Base-by-base conservation (phyloP, 176 grass and related monocot genomes). In the Dendrocalamus sinicus region DNA sequence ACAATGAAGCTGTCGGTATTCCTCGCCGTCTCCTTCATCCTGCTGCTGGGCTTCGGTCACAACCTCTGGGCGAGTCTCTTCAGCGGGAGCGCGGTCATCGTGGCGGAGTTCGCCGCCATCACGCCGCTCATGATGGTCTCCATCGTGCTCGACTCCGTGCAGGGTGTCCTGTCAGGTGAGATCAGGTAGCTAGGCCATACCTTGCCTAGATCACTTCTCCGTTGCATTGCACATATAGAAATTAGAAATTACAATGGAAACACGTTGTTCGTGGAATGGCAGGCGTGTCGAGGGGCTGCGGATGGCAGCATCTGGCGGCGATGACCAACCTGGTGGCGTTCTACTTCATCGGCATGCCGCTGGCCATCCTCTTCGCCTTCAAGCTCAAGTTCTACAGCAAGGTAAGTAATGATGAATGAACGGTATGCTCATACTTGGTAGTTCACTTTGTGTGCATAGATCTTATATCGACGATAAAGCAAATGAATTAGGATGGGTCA, bases 241-340 rank as follows among this genome's bases (percentile, higher is more conserved):
- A 48, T 30, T 43, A 46, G n/a, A 28, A 0, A 62, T 15, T 63
- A 26, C 8, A 17, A 19, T 19, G 57, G 8, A 28, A 62, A 62
- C n/a, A 11, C n/a, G 59, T 62, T 62, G 1, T 62, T 4, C 23
- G n/a, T 62, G 14, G 60, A 24, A 61, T 22, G 43, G 46, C 61
- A 94, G 96, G 96, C 16, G 93, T 96, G 5, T 26, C 96, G 1
- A 94, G 96, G 80, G 96, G 96, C 15, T 99, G 96, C 68, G 96
- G 96, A 0, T 99, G 94, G 96, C 96, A 99, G 77, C 96, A 96
- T 82, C 88, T 94, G 12, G 92, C 90, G 17, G 93, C 94, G 23
- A 66, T 84, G 71, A 96, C 93, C 14, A 96, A 99, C 87, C 91
- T 99, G 32, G 92, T 99, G 44, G 94, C 96, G 5, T 99, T 99